A percentile compares a stretch with the other conserved stretches of the same genome.
These are phyloP conservation scores for Argentina anserina DNA, from an alignment of 306 rosid genomes.

Conservation along the genomic window DNA sequence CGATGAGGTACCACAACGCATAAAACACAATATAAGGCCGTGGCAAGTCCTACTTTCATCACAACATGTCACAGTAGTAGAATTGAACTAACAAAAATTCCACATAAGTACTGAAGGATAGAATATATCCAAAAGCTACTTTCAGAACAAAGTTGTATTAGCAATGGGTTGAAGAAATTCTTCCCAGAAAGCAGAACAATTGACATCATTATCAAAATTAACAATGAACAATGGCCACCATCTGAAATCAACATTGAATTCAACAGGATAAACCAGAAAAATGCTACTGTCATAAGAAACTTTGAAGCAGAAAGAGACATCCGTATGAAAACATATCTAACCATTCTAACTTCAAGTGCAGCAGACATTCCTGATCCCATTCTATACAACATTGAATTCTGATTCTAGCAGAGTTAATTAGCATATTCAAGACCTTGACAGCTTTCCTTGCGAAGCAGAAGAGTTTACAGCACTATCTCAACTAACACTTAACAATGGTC, in stretches of 20 bases:
- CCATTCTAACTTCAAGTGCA: neutral
- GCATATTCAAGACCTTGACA: neutral
- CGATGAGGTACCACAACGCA: conserved; percentile 1
- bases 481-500: neutral
- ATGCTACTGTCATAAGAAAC: neutral
- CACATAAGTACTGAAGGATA: neutral
- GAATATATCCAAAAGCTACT: neutral
- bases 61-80: neutral
- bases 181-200: neutral
- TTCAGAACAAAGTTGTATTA: neutral
- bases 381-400: neutral
- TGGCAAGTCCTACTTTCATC: neutral
- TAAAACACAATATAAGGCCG: neutral
- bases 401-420: neutral
- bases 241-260: neutral
- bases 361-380: neutral
- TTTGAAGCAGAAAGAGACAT: neutral
- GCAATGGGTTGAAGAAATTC: neutral
- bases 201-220: neutral
- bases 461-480: neutral
- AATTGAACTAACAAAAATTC: neutral
- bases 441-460: neutral
- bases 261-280: neutral
- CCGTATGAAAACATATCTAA: neutral
- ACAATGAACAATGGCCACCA: neutral